Conservation (phyloP, 148 eudicot species). For the Nepenthes gracilis region DNA sequence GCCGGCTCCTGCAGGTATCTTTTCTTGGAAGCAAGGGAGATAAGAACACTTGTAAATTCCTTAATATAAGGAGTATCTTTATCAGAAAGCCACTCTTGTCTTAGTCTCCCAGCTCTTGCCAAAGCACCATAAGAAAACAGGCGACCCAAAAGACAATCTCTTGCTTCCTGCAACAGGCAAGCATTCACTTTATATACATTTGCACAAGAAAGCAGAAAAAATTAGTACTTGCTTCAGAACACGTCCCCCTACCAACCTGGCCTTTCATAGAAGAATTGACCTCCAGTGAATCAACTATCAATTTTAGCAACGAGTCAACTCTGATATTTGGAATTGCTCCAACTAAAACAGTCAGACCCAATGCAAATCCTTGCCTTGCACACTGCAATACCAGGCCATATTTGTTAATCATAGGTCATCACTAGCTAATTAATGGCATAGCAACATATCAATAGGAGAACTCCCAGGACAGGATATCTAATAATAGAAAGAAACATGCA, state of each 20-base stretch:
- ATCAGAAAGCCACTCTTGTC: slow-evolving; percentile 45
- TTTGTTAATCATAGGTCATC: neutral
- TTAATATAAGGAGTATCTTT: slow-evolving; percentile 38
- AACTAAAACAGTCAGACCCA: slow-evolving; percentile 69
- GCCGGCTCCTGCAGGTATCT: slow-evolving; percentile 88
- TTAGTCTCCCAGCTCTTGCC: slow-evolving; percentile 70
- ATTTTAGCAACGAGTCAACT: slow-evolving; percentile 60
- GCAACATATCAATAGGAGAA: neutral
- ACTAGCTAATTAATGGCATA: neutral
- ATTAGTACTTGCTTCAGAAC: neutral
- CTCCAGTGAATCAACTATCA: slow-evolving; percentile 60
- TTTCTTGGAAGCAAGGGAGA: slow-evolving; percentile 66
- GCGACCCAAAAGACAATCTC: slow-evolving; percentile 73
- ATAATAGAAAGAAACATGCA: too few relatives aligned
- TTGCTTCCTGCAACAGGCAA: slow-evolving; percentile 56
- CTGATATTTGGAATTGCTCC: slow-evolving; percentile 48
- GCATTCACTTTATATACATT: slow-evolving; percentile 6
- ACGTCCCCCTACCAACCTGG: slow-evolving; percentile 38
- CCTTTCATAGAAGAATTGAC: slow-evolving; percentile 90
- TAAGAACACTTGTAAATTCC: slow-evolving; percentile 46
- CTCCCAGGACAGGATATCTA: neutral
- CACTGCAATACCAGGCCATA: slow-evolving; percentile 32
- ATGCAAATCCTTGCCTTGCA: slow-evolving; percentile 98
- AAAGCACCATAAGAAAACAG: slow-evolving; percentile 90
- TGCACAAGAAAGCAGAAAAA: slow-evolving; percentile 1